phyloP scores from a whole-genome alignment of 352 stramenopile genomes.

The Phytopythium cucurbitacearum region DNA sequence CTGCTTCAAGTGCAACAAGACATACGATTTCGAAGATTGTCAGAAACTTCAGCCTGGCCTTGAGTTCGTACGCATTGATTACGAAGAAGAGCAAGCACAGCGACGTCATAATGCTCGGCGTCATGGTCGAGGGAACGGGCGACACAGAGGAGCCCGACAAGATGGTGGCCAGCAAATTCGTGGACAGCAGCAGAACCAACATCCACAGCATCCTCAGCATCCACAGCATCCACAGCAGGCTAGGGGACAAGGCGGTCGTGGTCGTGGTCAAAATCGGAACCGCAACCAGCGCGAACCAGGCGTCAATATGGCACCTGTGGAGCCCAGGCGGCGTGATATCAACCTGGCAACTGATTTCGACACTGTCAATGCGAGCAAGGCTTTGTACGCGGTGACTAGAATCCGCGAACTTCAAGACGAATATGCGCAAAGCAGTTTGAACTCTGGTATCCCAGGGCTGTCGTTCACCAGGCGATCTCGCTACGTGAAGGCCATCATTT shows the following conservation, averaged over 20 bases:
- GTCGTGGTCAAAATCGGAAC: not conserved
- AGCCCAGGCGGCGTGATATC: slow-evolving; percentile 10
- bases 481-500: slow-evolving; percentile 73
- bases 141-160: slow-evolving; percentile 9
- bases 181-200: slow-evolving; percentile 1
- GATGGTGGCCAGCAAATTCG: slow-evolving; percentile 13
- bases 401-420: slow-evolving; percentile 62
- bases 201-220: not conserved
- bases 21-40: slow-evolving; percentile 87
- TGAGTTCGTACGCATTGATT: slow-evolving; percentile 42
- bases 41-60: slow-evolving; percentile 85
- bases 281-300: not conserved
- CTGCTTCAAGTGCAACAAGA: slow-evolving; percentile 49
- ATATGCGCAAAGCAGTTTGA: slow-evolving; percentile 18
- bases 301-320: not conserved
- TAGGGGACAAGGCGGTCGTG: not conserved
- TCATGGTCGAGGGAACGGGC: slow-evolving; percentile 4
- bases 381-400: slow-evolving; percentile 60
- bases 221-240: not conserved
- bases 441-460: not conserved
- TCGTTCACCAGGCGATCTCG: slow-evolving; percentile 13
- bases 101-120: slow-evolving; percentile 1
- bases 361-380: slow-evolving; percentile 64
- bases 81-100: slow-evolving; percentile 9
- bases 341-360: slow-evolving; percentile 25